phyloP scores from a whole-genome alignment of 1,139 yeast genomes.

The Geotrichum histeridarum region DNA sequence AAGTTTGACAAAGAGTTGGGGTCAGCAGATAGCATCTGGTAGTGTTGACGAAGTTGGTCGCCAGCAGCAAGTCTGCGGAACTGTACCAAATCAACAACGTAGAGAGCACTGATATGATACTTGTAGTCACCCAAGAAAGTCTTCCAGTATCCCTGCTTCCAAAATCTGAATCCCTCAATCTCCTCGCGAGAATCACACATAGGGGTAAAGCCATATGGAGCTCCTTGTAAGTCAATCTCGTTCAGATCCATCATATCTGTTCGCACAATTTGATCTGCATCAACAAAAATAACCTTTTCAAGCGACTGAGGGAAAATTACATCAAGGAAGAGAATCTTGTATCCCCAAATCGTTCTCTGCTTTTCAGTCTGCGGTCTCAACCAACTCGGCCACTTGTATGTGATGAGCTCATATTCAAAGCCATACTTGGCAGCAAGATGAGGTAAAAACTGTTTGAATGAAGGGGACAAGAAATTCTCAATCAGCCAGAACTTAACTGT shows the following conservation, averaged over 20 bases:
- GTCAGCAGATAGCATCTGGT: constrained; percentile 76
- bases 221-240: constrained; percentile 63
- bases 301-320: constrained; percentile 77
- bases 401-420: constrained; percentile 65
- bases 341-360: constrained; percentile 82
- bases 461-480: constrained; percentile 70
- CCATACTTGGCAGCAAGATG: constrained; percentile 52
- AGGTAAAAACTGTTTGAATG: constrained; percentile 59
- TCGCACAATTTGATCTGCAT: constrained; percentile 75
- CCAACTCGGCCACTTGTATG: constrained; percentile 93
- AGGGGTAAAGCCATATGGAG: constrained; percentile 80
- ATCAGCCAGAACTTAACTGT: constrained; percentile 83
- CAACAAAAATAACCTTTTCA: constrained; percentile 74
- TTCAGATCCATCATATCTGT: constrained; percentile 66
- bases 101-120: constrained; percentile 83
- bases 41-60: constrained; percentile 75
- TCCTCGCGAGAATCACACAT: constrained; percentile 80
- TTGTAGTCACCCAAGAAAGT: constrained; percentile 51
- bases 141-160: constrained; percentile 93
- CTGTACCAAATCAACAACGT: constrained; percentile 66
- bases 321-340: constrained; percentile 79
- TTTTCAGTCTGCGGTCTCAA: constrained; percentile 68
- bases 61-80: constrained; percentile 71
- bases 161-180: constrained; percentile 82
- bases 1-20: constrained; percentile 72